These are phyloP conservation scores for Chaetothyriales sp. DNA, from an alignment of 2,329 filamentous ascomycete species.

Conservation along the genomic window DNA sequence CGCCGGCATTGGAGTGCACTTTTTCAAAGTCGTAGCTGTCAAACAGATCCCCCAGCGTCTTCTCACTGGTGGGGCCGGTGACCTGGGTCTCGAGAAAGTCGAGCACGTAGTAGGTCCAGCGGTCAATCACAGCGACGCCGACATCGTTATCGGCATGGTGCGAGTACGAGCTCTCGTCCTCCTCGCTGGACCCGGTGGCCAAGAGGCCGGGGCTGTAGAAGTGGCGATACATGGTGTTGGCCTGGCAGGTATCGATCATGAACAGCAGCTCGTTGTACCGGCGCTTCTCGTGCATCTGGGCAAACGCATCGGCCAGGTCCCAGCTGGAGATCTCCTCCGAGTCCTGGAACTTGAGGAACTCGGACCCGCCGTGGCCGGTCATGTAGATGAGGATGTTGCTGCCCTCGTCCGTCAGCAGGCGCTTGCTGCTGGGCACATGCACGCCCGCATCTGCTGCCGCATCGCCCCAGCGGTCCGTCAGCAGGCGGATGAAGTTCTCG, in stretches of 20 bases:
- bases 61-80: conserved; percentile 68
- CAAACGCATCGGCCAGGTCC: conserved; percentile 90
- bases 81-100: conserved; percentile 91
- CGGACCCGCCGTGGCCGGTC: conserved; percentile 95
- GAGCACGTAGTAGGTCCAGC: conserved; percentile 96
- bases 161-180: conserved; percentile 92
- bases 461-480: conserved; percentile 70
- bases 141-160: conserved; percentile 98
- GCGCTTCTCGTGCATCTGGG: conserved; percentile 99
- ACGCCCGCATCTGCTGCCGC: conserved; percentile 34
- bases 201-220: conserved; percentile 98
- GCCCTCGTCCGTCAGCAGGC: conserved; percentile 81
- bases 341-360: conserved; percentile 97
- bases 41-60: conserved; percentile 84
- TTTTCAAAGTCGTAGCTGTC: conserved; percentile 91
- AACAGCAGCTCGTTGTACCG: conserved; percentile 96
- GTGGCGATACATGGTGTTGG: conserved; percentile 97
- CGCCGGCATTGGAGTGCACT: conserved; percentile 82
- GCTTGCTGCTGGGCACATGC: conserved; percentile 88
- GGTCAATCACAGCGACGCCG: conserved; percentile 92
- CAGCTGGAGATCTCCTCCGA: conserved; percentile 94
- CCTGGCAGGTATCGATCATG: conserved; percentile 99
- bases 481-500: conserved; percentile 89
- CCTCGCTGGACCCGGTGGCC: conserved; percentile 86
- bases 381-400: conserved; percentile 98